phyloP scores from a whole-genome alignment of 2,329 filamentous ascomycete species.

The Xylariaceae sp. region DNA sequence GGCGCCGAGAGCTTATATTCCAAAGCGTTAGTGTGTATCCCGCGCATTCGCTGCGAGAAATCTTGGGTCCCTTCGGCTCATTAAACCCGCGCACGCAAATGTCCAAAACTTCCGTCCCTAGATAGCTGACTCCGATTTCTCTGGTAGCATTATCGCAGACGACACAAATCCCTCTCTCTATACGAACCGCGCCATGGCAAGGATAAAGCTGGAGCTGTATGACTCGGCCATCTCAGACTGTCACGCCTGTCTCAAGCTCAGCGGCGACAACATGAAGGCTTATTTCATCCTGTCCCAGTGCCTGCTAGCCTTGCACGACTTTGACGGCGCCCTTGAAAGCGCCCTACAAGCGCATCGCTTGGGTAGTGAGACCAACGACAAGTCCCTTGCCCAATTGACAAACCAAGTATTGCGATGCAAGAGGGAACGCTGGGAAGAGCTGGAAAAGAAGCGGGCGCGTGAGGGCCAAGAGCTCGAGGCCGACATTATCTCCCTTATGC shows the following conservation, averaged over 20 bases:
- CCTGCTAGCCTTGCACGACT: slow-evolving; percentile 74
- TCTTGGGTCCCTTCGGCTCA: too few species aligned
- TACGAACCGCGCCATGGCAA: slow-evolving; percentile 86
- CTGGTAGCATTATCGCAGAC: slow-evolving; percentile 74
- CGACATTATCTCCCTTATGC: slow-evolving; percentile 62
- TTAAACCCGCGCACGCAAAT: too few species aligned
- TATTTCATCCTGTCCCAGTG: slow-evolving; percentile 85
- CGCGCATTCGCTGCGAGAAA: background rate
- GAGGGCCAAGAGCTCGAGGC: slow-evolving; percentile 63
- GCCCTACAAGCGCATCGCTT: slow-evolving; percentile 75
- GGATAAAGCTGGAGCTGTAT: slow-evolving; percentile 76
- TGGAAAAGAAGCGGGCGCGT: slow-evolving; percentile 66
- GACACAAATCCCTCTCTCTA: slow-evolving; percentile 79
- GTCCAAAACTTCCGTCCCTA: background rate
- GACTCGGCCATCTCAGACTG: slow-evolving; percentile 80
- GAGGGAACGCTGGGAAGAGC: slow-evolving; percentile 82
- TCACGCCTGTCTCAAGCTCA: slow-evolving; percentile 72
- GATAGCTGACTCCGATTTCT: slow-evolving; percentile 9
- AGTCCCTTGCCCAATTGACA: slow-evolving; percentile 73
- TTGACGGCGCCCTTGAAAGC: slow-evolving; percentile 73
- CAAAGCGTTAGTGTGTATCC: slow-evolving; percentile 62
- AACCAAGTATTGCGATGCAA: slow-evolving; percentile 78
- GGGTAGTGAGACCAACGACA: slow-evolving; percentile 67
- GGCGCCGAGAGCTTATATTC: slow-evolving; percentile 74
- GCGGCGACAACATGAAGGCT: slow-evolving; percentile 75